A percentile compares a stretch with the other conserved stretches of the same genome.
phyloP scores from a whole-genome alignment of 2,329 filamentous ascomycete genomes.

The Penicillium capsulatum region DNA sequence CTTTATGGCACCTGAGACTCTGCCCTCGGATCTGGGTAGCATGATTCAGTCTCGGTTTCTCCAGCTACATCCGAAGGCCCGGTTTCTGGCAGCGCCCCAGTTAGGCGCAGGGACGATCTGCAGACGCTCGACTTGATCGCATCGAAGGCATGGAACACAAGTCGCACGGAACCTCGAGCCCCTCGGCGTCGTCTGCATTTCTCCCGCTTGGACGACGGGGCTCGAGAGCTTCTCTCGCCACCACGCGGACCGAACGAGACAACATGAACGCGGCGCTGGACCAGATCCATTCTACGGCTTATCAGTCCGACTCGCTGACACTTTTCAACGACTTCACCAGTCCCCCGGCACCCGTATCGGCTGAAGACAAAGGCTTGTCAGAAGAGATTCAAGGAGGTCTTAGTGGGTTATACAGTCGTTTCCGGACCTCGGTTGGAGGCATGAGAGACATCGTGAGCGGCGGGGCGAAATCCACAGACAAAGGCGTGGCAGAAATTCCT shows the following conservation, averaged over 20 bases:
- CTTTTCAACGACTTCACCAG: slow-evolving; percentile 87
- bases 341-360: slow-evolving; percentile 58
- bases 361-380: slow-evolving; percentile 66
- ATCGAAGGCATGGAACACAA: slow-evolving; percentile 31
- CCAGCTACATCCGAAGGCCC: slow-evolving; percentile 6
- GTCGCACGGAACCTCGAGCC: slow-evolving; percentile 39
- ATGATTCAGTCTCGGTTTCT: slow-evolving; percentile 1
- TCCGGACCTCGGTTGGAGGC: slow-evolving; percentile 76
- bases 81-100: slow-evolving; percentile 2
- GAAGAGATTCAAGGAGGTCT: slow-evolving; percentile 79
- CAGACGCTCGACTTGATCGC: slow-evolving; percentile 13
- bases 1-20: neutral
- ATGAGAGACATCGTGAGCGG: slow-evolving; percentile 52
- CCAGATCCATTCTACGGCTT: slow-evolving; percentile 85
- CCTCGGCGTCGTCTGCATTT: slow-evolving; percentile 44
- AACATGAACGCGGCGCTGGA: slow-evolving; percentile 74
- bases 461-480: slow-evolving; percentile 31
- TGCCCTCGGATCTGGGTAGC: neutral
- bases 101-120: slow-evolving; percentile 12
- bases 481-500: slow-evolving; percentile 23
- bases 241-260: slow-evolving; percentile 62
- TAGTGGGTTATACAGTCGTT: slow-evolving; percentile 80
- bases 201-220: slow-evolving; percentile 45
- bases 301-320: slow-evolving; percentile 75
- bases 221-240: slow-evolving; percentile 48